Conservation (phyloP, 202 grass and related monocot genomes). For the Setaria italica region DNA sequence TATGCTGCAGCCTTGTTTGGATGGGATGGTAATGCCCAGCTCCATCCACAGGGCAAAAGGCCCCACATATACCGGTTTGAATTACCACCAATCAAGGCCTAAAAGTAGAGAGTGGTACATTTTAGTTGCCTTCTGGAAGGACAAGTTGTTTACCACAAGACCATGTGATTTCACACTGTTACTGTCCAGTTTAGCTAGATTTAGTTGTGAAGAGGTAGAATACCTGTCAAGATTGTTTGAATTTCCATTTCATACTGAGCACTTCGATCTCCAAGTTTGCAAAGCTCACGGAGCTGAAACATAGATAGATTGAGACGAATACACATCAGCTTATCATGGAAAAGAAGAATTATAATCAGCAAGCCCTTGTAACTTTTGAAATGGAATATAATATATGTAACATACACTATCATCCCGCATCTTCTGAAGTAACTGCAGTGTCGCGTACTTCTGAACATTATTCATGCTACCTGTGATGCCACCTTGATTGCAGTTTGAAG, state of each 20-base stretch:
- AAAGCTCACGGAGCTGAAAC: constrained; percentile 60
- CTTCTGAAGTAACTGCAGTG: constrained; percentile 52
- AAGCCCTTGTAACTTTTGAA: constrained; percentile 22
- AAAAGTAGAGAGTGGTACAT: not conserved
- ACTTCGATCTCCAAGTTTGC: constrained; percentile 58
- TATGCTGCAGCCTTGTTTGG: constrained; percentile 2
- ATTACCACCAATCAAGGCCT: not conserved
- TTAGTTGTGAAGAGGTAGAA: constrained; percentile 28
- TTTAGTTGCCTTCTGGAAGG: not conserved
- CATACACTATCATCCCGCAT: constrained; percentile 73
- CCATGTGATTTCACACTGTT: not conserved
- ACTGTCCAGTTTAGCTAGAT: constrained; percentile 23
- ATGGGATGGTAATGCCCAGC: not conserved
- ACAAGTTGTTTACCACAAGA: constrained; percentile 6
- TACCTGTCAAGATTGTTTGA: constrained; percentile 67
- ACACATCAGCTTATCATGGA: constrained; percentile 38
- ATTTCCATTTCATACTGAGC: constrained; percentile 78
- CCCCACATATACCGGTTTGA: not conserved
- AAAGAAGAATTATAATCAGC: constrained; percentile 30
- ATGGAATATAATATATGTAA: constrained; percentile 31
- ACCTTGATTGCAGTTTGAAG: constrained; percentile 45
- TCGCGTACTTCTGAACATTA: constrained; percentile 51
- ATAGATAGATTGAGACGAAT: constrained; percentile 1
- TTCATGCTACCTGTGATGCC: constrained; percentile 37
- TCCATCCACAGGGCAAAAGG: constrained; percentile 15